A percentile compares a stretch with the other conserved stretches of the same genome.
These are phyloP conservation scores for Limnanthes douglasii DNA, from an alignment of 345 rosid species.

Conservation along the genomic window DNA sequence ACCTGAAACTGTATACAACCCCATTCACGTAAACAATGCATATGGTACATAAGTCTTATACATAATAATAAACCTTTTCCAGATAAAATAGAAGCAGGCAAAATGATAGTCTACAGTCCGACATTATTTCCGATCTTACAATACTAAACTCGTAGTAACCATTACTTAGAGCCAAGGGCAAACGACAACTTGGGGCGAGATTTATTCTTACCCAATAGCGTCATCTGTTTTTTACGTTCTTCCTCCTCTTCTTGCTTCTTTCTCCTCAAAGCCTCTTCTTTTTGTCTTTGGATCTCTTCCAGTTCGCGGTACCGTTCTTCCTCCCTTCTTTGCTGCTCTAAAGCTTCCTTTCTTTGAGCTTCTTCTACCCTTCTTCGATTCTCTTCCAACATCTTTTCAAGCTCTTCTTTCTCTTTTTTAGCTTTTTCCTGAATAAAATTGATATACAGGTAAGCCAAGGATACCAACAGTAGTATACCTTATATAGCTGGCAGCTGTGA, in stretches of 20 bases:
- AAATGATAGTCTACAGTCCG: too few species aligned
- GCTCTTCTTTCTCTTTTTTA: slow-evolving; percentile 53
- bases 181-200: slow-evolving; percentile 86
- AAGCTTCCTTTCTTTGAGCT: slow-evolving; percentile 70
- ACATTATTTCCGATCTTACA: too few species aligned
- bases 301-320: slow-evolving; percentile 74
- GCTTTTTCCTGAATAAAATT: slow-evolving; percentile 40
- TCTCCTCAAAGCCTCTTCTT: slow-evolving; percentile 71
- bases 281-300: slow-evolving; percentile 69
- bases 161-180: slow-evolving; percentile 74
- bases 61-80: too few species aligned
- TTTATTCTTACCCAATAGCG: slow-evolving; percentile 92
- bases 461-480: not conserved
- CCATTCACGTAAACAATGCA: too few species aligned
- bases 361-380: slow-evolving; percentile 64
- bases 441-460: not conserved
- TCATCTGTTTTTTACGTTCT: slow-evolving; percentile 80
- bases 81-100: too few species aligned
- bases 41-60: too few species aligned
- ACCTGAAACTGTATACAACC: too few species aligned
- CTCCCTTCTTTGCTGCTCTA: slow-evolving; percentile 73
- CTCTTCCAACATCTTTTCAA: slow-evolving; percentile 70
- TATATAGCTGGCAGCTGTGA: too few species aligned
- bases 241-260: slow-evolving; percentile 90
- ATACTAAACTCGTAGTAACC: too few species aligned